Base-by-base conservation (phyloP, 495 filamentous ascomycete genomes). In the Hypoxylon rickii region DNA sequence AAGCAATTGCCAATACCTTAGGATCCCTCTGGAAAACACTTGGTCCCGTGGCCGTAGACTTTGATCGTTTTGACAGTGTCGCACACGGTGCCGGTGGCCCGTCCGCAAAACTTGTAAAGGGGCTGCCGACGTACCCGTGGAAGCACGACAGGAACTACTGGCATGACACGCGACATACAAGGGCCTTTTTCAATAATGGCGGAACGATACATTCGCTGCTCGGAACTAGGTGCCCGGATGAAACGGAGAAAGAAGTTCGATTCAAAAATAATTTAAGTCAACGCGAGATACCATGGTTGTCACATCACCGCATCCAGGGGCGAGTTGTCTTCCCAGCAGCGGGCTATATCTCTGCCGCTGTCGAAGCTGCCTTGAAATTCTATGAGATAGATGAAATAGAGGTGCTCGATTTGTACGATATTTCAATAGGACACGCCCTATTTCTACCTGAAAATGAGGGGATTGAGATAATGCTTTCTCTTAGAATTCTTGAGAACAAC, bases 291-390 rank as follows among this genome's bases (percentile, higher is more conserved):
- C 68, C 73, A 0, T 86, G 80, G 81, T 26, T 84, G 0, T 7
- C 38, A 0, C 74, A 73, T 31, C 82, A 84, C 57, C 34, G 43
- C 7, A 1, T 77, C 0, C 67, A 76, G 18, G 47, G 58, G 7
- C 59, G 72, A 37, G 53, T 54, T 7, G 68, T 88, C 0, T 83
- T 84, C 26, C 84, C 86, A 0, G 83, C 72, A 3, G 73, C 82
- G 0, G 79, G 70, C 0, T 85, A 83, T 51, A 51, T 80, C 2
- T 65, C 68, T 0, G 72, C 74, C 34, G 78, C 76, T 0, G 15
- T 82, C 0, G 84, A 87, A 40, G 73, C 74, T 0, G 51, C 45
- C 4, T 24, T 16, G 12, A 29, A 22, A 16, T 26, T 61, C 2
- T 49, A 21, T 1, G 29, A 5, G 11, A 26, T 24, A 1, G 18